Evolutionary conservation across 1,139 yeast species (phyloP), one percentile per base, ranked within the genome.

Genomic region (Geotrichum klebahnii): DNA sequence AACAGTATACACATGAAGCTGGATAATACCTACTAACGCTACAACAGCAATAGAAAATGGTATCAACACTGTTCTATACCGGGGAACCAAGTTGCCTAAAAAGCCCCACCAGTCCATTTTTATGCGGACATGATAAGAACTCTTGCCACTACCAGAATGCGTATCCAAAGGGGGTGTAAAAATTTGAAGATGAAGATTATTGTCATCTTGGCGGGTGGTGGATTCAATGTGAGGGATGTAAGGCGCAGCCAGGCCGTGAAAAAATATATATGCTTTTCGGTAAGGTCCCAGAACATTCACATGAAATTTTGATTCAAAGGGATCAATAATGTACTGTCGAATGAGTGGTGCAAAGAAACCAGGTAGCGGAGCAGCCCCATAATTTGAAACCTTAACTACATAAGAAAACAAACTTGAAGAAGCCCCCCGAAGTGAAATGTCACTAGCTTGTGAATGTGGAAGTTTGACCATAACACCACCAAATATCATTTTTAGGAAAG

Each of bases 291-390:
- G 65, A 0, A 78, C 59, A 45, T 78, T 72, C n/a, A 81, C 67
- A 59, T 82, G 84, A 88, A 94, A 86, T 63, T 85, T 85, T 0
- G 84, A 75, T 64, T 87, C 96, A 58, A 67, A 75, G 0, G 85
- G 85, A 29, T 79, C 80, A 5, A 72, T 68, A 2, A 79, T 70
- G 67, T 77, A 75, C 64, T 86, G 95, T 51, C 86, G 74, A 2
- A 84, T 65, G 29, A 85, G 69, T 0, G 92, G 83, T n/a, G 76
- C 66, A 57, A 80, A 80, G 24, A 48, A 42, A 4, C 44, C 31
- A 14, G 65, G 55, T 31, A 61, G 60, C 2, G 51, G 51, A 9
- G 54, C 49, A 0, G 46, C 44, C 16, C 23, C 50, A 49, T 43
- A 29, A 3, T 57, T 48, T 6, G 46, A 41, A 16, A 64, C 46